Evolutionary conservation across 1,284 basidiomycete species (phyloP).

Genomic region (Ganoderma lucidum): DNA sequence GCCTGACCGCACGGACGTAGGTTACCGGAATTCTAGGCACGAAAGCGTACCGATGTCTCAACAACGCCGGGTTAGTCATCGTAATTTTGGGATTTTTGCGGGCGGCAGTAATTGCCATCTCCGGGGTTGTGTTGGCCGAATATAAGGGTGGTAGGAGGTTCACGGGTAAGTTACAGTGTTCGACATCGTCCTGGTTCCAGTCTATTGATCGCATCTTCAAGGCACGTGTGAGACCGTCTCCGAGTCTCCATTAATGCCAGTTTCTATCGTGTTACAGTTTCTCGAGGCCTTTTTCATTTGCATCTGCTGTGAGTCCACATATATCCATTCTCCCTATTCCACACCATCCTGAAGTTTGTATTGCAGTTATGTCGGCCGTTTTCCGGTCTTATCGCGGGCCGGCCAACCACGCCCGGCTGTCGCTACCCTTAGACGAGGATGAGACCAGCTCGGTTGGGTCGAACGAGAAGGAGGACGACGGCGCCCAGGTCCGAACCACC

Average conservation of each 20-base stretch:
- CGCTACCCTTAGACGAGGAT: constrained; percentile 49
- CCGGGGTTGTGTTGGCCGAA: constrained; percentile 52
- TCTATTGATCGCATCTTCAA: constrained; percentile 15
- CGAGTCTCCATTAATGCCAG: constrained; percentile 46
- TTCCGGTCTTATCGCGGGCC: constrained; percentile 61
- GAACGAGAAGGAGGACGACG: constrained; percentile 39
- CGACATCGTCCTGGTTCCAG: background rate
- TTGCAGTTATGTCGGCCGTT: constrained; percentile 62
- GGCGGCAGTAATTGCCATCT: constrained; percentile 48
- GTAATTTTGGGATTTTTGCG: constrained; percentile 51
- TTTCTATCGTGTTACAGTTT: constrained; percentile 59
- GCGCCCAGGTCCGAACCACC: constrained; percentile 22
- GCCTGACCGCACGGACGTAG: constrained; percentile 44
- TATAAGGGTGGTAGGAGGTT: constrained; percentile 51
- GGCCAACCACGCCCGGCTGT: constrained; percentile 62
- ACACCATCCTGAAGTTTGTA: background rate
- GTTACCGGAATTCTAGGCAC: constrained; percentile 69
- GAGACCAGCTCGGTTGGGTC: constrained; percentile 40
- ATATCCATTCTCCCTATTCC: no score
- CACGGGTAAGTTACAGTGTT: constrained; percentile 47
- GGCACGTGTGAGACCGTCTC: constrained; percentile 34
- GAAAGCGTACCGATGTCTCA: constrained; percentile 72
- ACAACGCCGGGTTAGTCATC: constrained; percentile 61
- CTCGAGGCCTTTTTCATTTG: constrained; percentile 65
- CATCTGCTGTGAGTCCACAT: constrained; percentile 59